Base-by-base conservation (phyloP, 2,329 filamentous ascomycete species). In the Colletotrichum coccodes region DNA sequence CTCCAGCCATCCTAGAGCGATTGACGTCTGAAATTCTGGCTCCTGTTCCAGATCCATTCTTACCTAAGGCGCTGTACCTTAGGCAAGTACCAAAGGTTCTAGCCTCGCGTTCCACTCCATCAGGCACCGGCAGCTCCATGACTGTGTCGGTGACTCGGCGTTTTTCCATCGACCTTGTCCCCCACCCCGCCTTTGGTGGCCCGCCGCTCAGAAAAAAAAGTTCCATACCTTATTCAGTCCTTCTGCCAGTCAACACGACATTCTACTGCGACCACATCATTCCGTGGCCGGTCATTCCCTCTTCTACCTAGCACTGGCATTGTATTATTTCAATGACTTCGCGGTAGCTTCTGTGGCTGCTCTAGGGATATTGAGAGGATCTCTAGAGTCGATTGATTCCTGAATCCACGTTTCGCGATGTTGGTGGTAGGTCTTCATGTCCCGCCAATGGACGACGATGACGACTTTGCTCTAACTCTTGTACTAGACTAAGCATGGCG, bases 351-450 rank as follows among this genome's bases (percentile, higher is more conserved):
- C 83, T 80, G 84, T 86, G 85, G 83, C 80, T 87, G 90, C 89
- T 92, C 90, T 92, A 91, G 91, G 90, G 91, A 91, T 91, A 87
- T 86, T 90, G 89, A 89, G 87, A 91, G 87, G 84, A 88, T 91
- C 90, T 92, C 90, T 92, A 91, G 90, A 88, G 89, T 89, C 86
- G 85, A 85, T 77, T 87, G 86, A 84, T 84, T 83, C 75, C 81
- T 30, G 54, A 47, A 65, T 60, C 18, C 49, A 52, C 50, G 32
- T 34, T 62, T 47, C 64, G 59, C 42, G 54, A 85, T 83, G 79
- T 80, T 82, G 75, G 79, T 83, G 75, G 88, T 90, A 81, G 81
- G 86, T 82, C 64, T 71, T 60, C 73, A 53, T 70, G 42, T n/a
- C n/a, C 61, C 38, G 21, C 46, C 36, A 62, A 38, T 30, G n/a